phyloP scores from a whole-genome alignment of 768 basidiomycete genomes.

The Mycena amicta region DNA sequence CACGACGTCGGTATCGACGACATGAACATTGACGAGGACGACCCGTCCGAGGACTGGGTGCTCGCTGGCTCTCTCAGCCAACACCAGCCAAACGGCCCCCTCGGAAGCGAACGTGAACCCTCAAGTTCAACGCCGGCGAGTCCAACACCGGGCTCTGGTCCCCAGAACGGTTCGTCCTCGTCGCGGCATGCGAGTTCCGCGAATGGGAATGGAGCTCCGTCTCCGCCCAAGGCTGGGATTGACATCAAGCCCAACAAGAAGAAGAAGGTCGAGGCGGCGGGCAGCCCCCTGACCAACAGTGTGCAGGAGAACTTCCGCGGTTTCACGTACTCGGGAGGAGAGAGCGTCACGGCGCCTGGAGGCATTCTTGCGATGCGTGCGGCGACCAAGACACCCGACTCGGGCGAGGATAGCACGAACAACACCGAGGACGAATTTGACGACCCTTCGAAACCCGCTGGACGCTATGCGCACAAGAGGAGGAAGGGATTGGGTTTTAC shows the following conservation, averaged over 20 bases:
- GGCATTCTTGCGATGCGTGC: constrained; percentile 37
- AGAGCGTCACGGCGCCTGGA: constrained; percentile 56
- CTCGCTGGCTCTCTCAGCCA: constrained; percentile 29
- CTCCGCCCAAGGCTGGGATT: constrained; percentile 41
- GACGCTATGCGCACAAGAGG: constrained; percentile 66
- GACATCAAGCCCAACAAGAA: constrained; percentile 51
- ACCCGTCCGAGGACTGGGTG: constrained; percentile 73
- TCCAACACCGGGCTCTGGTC: constrained; percentile 12
- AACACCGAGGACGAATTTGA: constrained; percentile 77
- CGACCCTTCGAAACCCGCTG: constrained; percentile 62
- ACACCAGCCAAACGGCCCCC: constrained; percentile 77
- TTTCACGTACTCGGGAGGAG: constrained; percentile 85
- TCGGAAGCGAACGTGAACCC: constrained; percentile 56
- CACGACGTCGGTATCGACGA: constrained; percentile 65
- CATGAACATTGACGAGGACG: constrained; percentile 57
- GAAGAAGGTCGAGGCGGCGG: constrained; percentile 48
- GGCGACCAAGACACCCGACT: constrained; percentile 23
- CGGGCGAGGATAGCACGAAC: constrained; percentile 54
- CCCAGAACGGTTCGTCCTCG: constrained; percentile 24
- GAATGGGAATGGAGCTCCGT: constrained; percentile 21
- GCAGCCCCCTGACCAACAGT: constrained; percentile 81
- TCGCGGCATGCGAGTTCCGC: constrained; percentile 21
- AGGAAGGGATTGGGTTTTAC: constrained; percentile 46
- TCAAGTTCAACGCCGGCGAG: constrained; percentile 11
- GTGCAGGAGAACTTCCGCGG: constrained; percentile 97